These are phyloP conservation scores for Dillenia turbinata DNA, from an alignment of 164 flowering plant species.

Conservation along the genomic window DNA sequence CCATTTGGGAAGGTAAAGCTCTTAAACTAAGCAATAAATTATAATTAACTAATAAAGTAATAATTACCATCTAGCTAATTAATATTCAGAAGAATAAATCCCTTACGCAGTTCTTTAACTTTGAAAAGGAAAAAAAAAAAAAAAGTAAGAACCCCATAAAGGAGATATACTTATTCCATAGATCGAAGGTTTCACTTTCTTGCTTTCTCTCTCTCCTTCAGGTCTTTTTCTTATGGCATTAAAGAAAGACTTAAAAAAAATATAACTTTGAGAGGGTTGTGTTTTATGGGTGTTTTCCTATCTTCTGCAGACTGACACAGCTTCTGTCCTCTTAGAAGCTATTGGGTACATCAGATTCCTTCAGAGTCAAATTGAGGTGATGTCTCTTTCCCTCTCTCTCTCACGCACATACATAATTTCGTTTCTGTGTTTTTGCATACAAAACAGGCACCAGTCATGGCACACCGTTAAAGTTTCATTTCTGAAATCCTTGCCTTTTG, in stretches of 20 bases:
- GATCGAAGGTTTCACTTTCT: conserved; percentile 3
- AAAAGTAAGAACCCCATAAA: no score
- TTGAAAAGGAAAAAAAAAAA: background rate
- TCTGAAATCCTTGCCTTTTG: background rate
- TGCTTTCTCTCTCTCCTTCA: background rate
- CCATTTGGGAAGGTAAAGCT: conserved; percentile 50
- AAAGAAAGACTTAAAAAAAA: conserved; percentile 14
- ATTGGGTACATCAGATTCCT: conserved; percentile 98
- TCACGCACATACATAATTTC: background rate
- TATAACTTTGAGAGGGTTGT: conserved; percentile 8
- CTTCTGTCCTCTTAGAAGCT: conserved; percentile 94
- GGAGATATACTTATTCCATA: background rate
- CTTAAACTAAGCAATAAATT: background rate
- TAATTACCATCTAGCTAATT: no score
- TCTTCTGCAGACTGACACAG: conserved; percentile 98
- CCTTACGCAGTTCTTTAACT: no score
- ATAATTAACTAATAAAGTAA: no score
- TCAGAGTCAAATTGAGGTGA: conserved; percentile 93
- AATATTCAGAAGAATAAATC: no score
- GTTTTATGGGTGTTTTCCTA: conserved; percentile 10
- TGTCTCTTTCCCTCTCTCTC: conserved; percentile 22
- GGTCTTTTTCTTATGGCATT: conserved; percentile 12
- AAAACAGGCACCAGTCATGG: conserved; percentile 20
- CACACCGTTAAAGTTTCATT: conserved; percentile 37
- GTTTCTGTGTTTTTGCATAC: conserved; percentile 14